Conservation (phyloP, 495 filamentous ascomycete genomes). For the Neurospora terricola region DNA sequence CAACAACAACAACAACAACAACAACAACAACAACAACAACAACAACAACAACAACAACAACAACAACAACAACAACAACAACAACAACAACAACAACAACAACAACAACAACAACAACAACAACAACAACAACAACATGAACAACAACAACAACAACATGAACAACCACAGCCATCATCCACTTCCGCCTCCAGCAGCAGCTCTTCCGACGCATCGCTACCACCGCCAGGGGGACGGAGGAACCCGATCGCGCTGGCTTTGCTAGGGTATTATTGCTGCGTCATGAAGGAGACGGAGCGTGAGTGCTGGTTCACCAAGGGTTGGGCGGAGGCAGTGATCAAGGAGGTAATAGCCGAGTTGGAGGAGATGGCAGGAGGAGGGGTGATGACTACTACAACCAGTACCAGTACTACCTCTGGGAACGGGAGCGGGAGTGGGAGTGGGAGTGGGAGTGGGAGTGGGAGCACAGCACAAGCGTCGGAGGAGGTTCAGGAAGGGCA, state of each 20-base stretch:
- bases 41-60: too few relatives aligned
- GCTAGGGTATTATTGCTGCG: constrained; percentile 17
- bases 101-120: too few relatives aligned
- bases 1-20: too few relatives aligned
- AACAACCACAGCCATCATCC: not conserved
- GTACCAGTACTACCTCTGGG: not conserved
- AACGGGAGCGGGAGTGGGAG: not conserved
- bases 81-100: too few relatives aligned
- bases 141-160: too few relatives aligned
- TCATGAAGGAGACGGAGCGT: constrained; percentile 14
- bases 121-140: too few relatives aligned
- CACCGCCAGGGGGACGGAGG: constrained; percentile 4
- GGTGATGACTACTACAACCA: too few relatives aligned
- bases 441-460: too few relatives aligned
- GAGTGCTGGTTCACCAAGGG: constrained; percentile 19
- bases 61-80: too few relatives aligned
- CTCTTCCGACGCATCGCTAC: not conserved
- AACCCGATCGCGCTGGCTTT: constrained; percentile 16
- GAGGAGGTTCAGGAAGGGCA: not conserved
- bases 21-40: too few relatives aligned
- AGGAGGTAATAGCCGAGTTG: constrained; percentile 4
- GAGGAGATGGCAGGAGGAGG: not conserved
- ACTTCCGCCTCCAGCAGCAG: not conserved
- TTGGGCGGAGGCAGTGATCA: constrained; percentile 12
- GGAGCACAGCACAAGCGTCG: too few relatives aligned